Base-by-base conservation (phyloP, 2,329 filamentous ascomycete genomes). In the Pleurostoma richardsiae region DNA sequence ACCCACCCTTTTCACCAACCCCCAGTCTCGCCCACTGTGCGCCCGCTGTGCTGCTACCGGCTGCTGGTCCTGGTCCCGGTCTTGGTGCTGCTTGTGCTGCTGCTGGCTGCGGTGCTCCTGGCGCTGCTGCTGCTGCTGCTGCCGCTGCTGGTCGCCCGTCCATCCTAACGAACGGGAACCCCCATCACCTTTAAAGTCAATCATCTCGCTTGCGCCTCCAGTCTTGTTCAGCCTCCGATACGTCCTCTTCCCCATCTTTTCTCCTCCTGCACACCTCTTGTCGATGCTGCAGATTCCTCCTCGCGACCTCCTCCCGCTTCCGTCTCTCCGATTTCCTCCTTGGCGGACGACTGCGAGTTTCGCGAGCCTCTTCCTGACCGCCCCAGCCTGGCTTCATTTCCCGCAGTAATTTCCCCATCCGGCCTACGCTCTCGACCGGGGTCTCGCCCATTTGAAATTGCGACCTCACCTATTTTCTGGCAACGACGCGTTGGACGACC, bases 181-280 rank as follows among this genome's bases (percentile, higher is more conserved):
- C n/a, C 64, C 61, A 67, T 65, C 65, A 66, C 66, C 63, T 65
- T 68, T 63, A 63, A 63, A 65, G 66, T 66, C 65, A 69, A 69
- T 19, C 19, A 76, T 76, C 62, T 76, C 73, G 72, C 72, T 76
- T 75, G 70, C 65, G 65, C 65, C 66, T 66, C 66, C 65, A 65
- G 62, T 62, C 62, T 63, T 64, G 64, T 64, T 71, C 67, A 72
- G 71, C 69, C 67, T 70, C 66, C 64, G 64, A 67, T 66, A 68
- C 67, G 63, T 59, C 60, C 56, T 56, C 57, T 58, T 57, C 51
- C 52, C 50, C 50, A 43, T 56, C 54, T 53, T 54, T 49, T 49
- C 45, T 19, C 19, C 19, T 19, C 19, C 19, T 19, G 19, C 19
- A 19, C 19, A 19, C 19, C 19, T 19, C 19, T 19, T 19, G 19